Conservation (phyloP, 495 filamentous ascomycete genomes). For the Penicillium pulvis region DNA sequence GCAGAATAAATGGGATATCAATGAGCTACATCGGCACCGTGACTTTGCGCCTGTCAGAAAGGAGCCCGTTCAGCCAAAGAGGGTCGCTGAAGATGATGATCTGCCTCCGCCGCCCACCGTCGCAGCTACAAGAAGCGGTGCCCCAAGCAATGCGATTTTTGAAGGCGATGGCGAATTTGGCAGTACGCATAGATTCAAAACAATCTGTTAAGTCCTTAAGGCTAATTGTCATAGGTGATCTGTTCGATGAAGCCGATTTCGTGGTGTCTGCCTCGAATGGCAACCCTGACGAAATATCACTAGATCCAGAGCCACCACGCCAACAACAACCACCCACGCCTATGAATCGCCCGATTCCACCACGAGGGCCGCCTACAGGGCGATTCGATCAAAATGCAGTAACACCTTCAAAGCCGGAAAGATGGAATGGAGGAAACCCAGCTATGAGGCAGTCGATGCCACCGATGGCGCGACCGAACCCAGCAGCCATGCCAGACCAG, state of each 20-base stretch:
- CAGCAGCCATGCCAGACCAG: conserved; percentile 20
- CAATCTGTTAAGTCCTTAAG: not conserved
- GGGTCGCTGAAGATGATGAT: conserved; percentile 38
- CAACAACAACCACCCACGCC: conserved; percentile 32
- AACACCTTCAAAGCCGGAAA: conserved; percentile 49
- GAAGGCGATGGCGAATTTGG: conserved; percentile 64
- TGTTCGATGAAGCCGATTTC: conserved; percentile 78
- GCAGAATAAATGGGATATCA: conserved; percentile 69
- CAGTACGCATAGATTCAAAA: conserved; percentile 46
- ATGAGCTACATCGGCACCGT: conserved; percentile 77
- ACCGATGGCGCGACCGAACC: conserved; percentile 27
- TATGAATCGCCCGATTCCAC: conserved; percentile 27
- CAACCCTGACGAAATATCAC: conserved; percentile 63
- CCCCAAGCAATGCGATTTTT: conserved; percentile 22
- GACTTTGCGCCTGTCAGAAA: conserved; percentile 69
- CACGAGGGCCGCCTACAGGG: conserved; percentile 25
- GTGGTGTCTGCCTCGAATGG: conserved; percentile 56
- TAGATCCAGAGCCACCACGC: conserved; percentile 34
- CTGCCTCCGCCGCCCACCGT: conserved; percentile 37
- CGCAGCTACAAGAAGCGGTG: conserved; percentile 23
- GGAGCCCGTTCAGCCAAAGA: conserved; percentile 48
- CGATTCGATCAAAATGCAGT: conserved; percentile 31
- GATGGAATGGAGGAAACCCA: conserved; percentile 29
- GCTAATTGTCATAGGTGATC: conserved; percentile 48
- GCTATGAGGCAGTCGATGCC: conserved; percentile 29